These are phyloP conservation scores for Lolium rigidum DNA, from an alignment of 176 grass and related monocot genomes.

Conservation along the genomic window DNA sequence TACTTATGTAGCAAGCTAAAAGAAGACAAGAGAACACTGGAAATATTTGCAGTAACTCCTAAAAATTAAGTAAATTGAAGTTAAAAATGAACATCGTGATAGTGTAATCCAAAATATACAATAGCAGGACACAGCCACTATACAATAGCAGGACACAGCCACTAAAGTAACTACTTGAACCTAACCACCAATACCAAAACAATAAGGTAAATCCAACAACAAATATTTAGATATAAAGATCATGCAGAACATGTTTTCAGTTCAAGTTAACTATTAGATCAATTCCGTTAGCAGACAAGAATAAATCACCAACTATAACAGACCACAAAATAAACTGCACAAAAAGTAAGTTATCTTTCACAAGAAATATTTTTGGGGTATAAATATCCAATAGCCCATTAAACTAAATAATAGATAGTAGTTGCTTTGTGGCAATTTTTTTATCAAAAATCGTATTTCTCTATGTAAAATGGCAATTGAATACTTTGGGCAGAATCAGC, in stretches of 20 bases:
- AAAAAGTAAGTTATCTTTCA: background rate
- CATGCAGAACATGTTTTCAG: background rate
- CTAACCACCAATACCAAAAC: background rate
- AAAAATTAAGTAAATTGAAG: background rate
- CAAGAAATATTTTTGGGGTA: background rate
- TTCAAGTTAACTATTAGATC: background rate
- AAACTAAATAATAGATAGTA: background rate
- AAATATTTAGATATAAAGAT: background rate
- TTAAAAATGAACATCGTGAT: conserved; percentile 9
- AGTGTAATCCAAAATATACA: background rate
- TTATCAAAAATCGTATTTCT: too few relatives aligned
- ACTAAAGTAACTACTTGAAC: background rate
- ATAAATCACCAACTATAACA: background rate
- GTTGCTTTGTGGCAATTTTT: background rate
- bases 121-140: too few relatives aligned
- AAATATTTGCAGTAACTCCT: background rate
- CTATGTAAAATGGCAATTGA: too few relatives aligned
- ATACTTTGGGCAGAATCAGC: background rate
- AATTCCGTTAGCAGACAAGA: background rate
- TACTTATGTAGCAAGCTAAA: background rate
- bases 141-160: background rate
- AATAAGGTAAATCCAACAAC: background rate
- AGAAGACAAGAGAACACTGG: background rate
- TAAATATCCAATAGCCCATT: background rate
- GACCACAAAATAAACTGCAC: background rate